These are phyloP conservation scores for Strobilomyces dryophilus DNA, from an alignment of 768 basidiomycete genomes.

Conservation along the genomic window DNA sequence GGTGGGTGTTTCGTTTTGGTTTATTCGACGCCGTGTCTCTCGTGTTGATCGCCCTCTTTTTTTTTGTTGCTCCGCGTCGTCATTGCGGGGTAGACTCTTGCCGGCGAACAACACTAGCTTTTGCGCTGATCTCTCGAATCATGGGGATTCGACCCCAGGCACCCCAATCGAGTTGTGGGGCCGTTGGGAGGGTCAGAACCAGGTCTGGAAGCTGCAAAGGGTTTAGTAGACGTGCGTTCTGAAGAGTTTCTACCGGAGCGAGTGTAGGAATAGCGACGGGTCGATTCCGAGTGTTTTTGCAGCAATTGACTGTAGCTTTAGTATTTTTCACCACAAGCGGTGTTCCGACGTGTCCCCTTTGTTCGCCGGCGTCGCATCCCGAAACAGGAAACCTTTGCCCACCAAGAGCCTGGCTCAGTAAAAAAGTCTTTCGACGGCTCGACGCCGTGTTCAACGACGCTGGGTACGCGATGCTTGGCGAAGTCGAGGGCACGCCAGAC, in stretches of 20 bases:
- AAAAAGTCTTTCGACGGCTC: constrained; percentile 27
- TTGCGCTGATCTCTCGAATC: constrained; percentile 44
- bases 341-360: no score
- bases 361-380: no score
- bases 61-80: neutral
- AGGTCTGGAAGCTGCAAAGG: constrained; percentile 40
- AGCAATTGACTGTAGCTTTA: no score
- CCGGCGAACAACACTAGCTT: constrained; percentile 36
- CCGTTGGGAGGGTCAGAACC: constrained; percentile 47
- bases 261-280: neutral
- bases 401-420: no score
- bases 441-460: constrained; percentile 47
- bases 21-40: neutral
- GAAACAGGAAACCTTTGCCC: no score
- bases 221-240: neutral
- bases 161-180: constrained; percentile 46
- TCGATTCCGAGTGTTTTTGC: no score
- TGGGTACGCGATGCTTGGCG: constrained; percentile 23
- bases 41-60: neutral
- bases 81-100: constrained; percentile 38
- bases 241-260: neutral
- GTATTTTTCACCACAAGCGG: no score
- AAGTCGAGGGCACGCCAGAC: constrained; percentile 33
- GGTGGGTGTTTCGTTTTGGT: constrained; percentile 33
- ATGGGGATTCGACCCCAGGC: constrained; percentile 43